Conservation (phyloP, 2,329 filamentous ascomycete species). For the Diatrype stigma region DNA sequence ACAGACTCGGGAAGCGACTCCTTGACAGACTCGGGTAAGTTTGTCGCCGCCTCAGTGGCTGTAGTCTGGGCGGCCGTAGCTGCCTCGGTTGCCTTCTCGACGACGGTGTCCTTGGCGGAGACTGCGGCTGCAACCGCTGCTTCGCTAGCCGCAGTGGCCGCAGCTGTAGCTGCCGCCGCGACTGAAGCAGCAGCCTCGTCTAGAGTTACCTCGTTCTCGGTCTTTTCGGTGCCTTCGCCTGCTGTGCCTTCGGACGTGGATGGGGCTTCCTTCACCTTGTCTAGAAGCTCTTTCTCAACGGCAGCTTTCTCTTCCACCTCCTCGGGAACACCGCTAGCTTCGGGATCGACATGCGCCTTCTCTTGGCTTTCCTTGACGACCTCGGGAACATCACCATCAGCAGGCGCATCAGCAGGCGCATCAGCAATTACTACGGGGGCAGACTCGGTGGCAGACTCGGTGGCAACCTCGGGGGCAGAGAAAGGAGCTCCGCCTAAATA, state of each 20-base stretch:
- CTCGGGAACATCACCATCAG: constrained; percentile 50
- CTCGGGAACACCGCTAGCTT: constrained; percentile 61
- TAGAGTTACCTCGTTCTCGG: constrained; percentile 39
- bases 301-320: constrained; percentile 68
- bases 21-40: constrained; percentile 52
- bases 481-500: constrained; percentile 18
- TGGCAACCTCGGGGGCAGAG: constrained; percentile 37
- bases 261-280: constrained; percentile 59
- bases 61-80: constrained; percentile 25
- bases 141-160: constrained; percentile 35
- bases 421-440: constrained; percentile 36
- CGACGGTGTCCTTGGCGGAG: constrained; percentile 36
- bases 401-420: constrained; percentile 28
- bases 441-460: constrained; percentile 39
- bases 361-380: constrained; percentile 70
- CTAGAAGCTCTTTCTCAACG: constrained; percentile 66
- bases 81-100: constrained; percentile 36
- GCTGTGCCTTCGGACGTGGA: constrained; percentile 54
- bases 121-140: constrained; percentile 31
- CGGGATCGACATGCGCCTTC: constrained; percentile 59
- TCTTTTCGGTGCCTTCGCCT: constrained; percentile 49
- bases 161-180: constrained; percentile 40
- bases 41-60: constrained; percentile 31
- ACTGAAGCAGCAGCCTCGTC: constrained; percentile 38
- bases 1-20: constrained; percentile 45